Evolutionary conservation across 2,329 filamentous ascomycete genomes (phyloP).

Genomic region (Colletotrichum trifolii): DNA sequence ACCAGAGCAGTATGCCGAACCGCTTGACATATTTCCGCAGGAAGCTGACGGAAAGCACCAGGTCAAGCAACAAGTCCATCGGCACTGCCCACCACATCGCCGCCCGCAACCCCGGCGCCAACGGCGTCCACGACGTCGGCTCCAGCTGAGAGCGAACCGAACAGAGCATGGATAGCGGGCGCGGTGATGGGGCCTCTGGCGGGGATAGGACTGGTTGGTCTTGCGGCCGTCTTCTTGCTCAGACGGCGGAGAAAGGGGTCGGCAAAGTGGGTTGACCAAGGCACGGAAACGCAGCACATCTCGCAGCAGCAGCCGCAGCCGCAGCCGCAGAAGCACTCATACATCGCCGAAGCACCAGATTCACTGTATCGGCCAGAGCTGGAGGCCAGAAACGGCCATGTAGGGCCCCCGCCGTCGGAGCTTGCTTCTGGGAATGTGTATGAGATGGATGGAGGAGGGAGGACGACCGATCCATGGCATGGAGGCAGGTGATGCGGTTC

Average conservation of each 20-base stretch:
- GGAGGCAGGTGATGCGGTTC: background rate
- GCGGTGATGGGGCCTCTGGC: constrained; percentile 2
- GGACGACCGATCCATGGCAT: background rate
- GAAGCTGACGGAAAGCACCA: background rate
- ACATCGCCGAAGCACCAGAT: background rate
- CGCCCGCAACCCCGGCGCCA: background rate
- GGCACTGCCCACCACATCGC: background rate
- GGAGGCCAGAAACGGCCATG: no score
- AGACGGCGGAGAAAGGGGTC: constrained; percentile 10
- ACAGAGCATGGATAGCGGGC: constrained; percentile 17
- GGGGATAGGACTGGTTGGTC: background rate
- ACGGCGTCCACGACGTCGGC: background rate
- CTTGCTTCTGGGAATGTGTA: background rate
- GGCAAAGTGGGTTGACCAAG: background rate
- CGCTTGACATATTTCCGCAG: background rate
- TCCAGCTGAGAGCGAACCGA: background rate
- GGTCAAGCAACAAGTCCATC: background rate
- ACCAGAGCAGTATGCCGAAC: background rate
- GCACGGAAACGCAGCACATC: background rate
- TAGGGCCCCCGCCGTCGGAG: background rate
- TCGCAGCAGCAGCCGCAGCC: background rate
- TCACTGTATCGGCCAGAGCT: background rate
- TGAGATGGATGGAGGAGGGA: background rate
- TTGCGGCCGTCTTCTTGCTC: background rate
- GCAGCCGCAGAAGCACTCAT: background rate